Evolutionary conservation across 768 basidiomycete species (phyloP).

Genomic region (Boletales sp.): DNA sequence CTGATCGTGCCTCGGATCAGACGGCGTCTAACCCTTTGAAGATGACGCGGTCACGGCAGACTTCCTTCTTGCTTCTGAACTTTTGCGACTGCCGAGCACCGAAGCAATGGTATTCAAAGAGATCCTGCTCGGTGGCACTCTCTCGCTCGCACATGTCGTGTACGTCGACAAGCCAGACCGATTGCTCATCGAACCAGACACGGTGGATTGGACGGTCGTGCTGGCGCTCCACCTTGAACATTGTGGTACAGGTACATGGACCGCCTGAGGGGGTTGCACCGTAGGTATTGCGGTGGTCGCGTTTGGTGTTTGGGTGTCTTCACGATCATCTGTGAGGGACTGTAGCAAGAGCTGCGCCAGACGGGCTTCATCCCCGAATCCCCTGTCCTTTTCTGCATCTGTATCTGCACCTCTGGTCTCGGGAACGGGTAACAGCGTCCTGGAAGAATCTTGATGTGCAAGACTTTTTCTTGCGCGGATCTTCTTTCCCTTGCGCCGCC

Average conservation of each 20-base stretch:
- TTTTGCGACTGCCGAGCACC: conserved; percentile 24
- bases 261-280: conserved; percentile 13
- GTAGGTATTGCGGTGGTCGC: conserved; percentile 2
- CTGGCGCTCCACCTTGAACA: conserved; percentile 31
- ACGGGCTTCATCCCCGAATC: conserved; percentile 26
- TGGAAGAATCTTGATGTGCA: conserved; percentile 26
- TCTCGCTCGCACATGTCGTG: conserved; percentile 26
- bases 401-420: conserved; percentile 14
- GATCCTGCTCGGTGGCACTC: conserved; percentile 21
- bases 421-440: conserved; percentile 22
- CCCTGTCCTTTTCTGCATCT: conserved; percentile 15
- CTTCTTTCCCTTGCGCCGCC: conserved; percentile 18
- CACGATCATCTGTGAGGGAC: conserved; percentile 18
- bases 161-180: conserved; percentile 26
- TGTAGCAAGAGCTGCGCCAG: conserved; percentile 30
- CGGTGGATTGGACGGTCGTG: conserved; percentile 25
- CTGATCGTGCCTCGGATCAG: conserved; percentile 1
- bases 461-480: conserved; percentile 20
- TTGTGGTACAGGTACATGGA: conserved; percentile 13
- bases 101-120: conserved; percentile 27
- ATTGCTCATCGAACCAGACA: conserved; percentile 25
- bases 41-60: conserved; percentile 23
- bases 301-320: conserved; percentile 1
- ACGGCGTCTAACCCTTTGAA: conserved; percentile 17
- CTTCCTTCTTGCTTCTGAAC: conserved; percentile 25